Percentiles rank a stretch among this genome's conserved stretches.
Evolutionary conservation across 2,329 filamentous ascomycete species (phyloP).

Genomic region (Fusarium sp.): DNA sequence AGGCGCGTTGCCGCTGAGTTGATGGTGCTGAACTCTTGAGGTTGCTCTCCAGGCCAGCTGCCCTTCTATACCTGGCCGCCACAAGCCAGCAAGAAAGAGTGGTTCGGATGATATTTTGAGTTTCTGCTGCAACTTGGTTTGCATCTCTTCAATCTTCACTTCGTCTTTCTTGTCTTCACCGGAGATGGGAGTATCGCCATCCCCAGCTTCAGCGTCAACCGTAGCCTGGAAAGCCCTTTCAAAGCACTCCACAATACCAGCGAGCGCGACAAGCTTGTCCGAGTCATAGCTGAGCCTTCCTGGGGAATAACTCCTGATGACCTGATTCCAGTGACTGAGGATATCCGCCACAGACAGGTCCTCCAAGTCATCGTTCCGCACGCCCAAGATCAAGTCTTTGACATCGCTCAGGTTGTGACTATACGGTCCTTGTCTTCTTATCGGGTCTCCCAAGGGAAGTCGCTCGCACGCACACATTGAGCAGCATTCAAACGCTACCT

Average conservation of each 20-base stretch:
- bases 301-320: conserved; percentile 14
- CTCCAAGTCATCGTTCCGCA: neutral
- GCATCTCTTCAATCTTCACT: neutral
- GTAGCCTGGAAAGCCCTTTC: neutral
- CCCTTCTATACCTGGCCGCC: conserved; percentile 11
- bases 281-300: conserved; percentile 1
- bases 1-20: neutral
- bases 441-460: conserved; percentile 11
- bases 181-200: neutral
- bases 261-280: conserved; percentile 25
- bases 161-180: neutral
- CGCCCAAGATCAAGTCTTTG: conserved; percentile 3
- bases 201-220: neutral
- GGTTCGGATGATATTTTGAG: neutral
- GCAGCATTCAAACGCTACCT: conserved; percentile 28
- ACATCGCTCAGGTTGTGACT: neutral
- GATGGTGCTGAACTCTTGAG: conserved; percentile 6
- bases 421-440: neutral
- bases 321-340: conserved; percentile 19
- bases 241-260: conserved; percentile 8
- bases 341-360: neutral
- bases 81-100: conserved; percentile 25
- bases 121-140: neutral
- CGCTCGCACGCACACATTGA: conserved; percentile 18
- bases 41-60: conserved; percentile 33